These are phyloP conservation scores for Didymella segeticola DNA, from an alignment of 2,329 filamentous ascomycete species.

Conservation along the genomic window DNA sequence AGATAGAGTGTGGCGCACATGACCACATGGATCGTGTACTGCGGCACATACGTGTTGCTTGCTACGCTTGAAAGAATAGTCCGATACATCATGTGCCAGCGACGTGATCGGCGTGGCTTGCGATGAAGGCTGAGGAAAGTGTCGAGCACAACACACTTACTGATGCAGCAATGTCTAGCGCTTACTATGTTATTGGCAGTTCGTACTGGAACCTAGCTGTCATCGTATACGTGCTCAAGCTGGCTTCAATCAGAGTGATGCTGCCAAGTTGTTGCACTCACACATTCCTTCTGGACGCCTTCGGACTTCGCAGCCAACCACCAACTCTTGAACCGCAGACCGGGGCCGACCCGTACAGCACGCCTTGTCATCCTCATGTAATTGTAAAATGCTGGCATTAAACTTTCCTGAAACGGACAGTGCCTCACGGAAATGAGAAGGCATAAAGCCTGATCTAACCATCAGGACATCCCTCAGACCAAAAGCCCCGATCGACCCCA, in stretches of 20 bases:
- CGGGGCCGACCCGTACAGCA: background rate
- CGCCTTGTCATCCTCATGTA: too few relatives aligned
- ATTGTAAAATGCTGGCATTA: too few relatives aligned
- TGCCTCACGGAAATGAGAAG: background rate
- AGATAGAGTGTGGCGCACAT: background rate
- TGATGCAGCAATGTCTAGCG: background rate
- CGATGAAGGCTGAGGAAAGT: background rate
- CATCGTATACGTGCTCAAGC: background rate
- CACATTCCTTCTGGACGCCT: background rate
- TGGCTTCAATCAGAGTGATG: background rate
- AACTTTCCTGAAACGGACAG: background rate
- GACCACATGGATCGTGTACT: background rate
- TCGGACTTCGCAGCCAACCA: conserved; percentile 6
- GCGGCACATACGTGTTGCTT: background rate
- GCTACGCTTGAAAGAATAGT: background rate
- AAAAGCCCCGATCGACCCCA: too few relatives aligned
- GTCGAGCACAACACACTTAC: background rate
- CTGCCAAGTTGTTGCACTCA: background rate
- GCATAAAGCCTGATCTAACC: background rate
- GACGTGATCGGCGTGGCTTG: background rate
- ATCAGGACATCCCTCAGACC: background rate
- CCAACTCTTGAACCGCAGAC: background rate
- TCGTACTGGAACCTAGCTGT: background rate
- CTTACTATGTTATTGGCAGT: background rate
- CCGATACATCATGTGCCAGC: background rate